Evolutionary conservation across 2,329 filamentous ascomycete genomes (phyloP).

Genomic region (Trichoderma brevicompactum): DNA sequence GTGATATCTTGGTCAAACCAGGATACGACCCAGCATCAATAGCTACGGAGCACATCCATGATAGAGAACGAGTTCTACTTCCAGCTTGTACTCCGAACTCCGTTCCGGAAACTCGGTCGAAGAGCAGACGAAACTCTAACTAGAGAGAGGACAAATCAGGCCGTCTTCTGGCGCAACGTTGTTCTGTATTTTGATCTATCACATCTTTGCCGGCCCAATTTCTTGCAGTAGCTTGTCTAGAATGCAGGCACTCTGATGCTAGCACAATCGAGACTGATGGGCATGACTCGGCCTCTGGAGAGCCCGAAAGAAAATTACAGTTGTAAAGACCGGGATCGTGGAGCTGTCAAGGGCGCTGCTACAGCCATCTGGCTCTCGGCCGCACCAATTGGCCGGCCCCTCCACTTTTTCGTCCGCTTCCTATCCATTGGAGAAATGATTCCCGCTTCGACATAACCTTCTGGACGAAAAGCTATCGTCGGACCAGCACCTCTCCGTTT

Average conservation of each 20-base stretch:
- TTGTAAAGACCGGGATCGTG: not conserved
- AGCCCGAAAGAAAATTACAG: conserved; percentile 5
- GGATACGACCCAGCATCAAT: not conserved
- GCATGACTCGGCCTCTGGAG: conserved; percentile 20
- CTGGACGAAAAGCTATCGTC: not conserved
- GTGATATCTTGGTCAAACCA: not conserved
- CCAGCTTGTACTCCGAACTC: not conserved
- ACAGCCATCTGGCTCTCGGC: conserved; percentile 5
- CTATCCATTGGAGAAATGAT: not conserved
- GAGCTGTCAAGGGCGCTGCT: conserved; percentile 12
- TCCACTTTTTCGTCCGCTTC: not conserved
- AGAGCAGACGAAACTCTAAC: not conserved
- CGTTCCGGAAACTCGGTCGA: conserved; percentile 7
- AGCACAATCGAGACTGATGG: conserved; percentile 15
- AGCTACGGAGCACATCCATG: too few species aligned
- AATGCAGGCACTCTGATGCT: conserved; percentile 15
- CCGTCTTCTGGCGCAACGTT: conserved; percentile 4
- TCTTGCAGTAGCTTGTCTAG: conserved; percentile 27
- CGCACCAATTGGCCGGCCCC: conserved; percentile 19
- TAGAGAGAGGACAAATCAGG: conserved; percentile 4
- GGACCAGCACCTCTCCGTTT: not conserved
- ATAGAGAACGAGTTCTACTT: not conserved
- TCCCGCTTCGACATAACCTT: conserved; percentile 7
- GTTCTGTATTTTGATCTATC: conserved; percentile 1
- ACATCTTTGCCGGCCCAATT: conserved; percentile 12